phyloP scores from a whole-genome alignment of 2,329 filamentous ascomycete genomes.

The Metarhizium album region DNA sequence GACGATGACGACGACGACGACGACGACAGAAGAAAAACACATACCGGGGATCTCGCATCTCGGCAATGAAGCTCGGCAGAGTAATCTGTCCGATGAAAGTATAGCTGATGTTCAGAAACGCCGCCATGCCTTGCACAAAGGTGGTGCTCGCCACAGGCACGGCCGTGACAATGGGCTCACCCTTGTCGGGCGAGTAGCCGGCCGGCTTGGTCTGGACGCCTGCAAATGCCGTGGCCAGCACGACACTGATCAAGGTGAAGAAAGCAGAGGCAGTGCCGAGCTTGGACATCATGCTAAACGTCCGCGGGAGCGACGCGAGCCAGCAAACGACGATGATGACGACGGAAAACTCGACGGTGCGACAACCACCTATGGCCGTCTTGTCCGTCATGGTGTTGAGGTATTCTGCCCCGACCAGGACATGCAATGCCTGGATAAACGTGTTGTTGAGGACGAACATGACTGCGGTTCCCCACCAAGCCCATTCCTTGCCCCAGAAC shows the following conservation, averaged over 20 bases:
- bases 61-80: slow-evolving; percentile 85
- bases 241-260: slow-evolving; percentile 83
- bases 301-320: slow-evolving; percentile 71
- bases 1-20: not conserved
- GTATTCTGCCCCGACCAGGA: slow-evolving; percentile 75
- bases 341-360: slow-evolving; percentile 70
- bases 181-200: slow-evolving; percentile 46
- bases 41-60: slow-evolving; percentile 62
- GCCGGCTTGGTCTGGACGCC: slow-evolving; percentile 66
- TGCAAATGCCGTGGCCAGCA: slow-evolving; percentile 74
- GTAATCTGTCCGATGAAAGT: slow-evolving; percentile 96
- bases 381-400: slow-evolving; percentile 76
- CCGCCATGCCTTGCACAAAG: slow-evolving; percentile 73
- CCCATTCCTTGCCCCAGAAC: slow-evolving; percentile 74
- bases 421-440: slow-evolving; percentile 75
- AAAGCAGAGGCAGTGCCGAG: slow-evolving; percentile 69
- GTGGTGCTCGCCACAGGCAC: slow-evolving; percentile 60
- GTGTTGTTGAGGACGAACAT: slow-evolving; percentile 96
- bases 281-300: slow-evolving; percentile 70
- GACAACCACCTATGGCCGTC: slow-evolving; percentile 49
- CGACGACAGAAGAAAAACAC: slow-evolving; percentile 1
- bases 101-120: slow-evolving; percentile 91
- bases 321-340: slow-evolving; percentile 67
- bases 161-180: slow-evolving; percentile 57
- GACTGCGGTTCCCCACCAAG: slow-evolving; percentile 57